Percentiles rank a stretch among this genome's conserved stretches.
Conservation (phyloP, 2,329 filamentous ascomycete genomes). For the Alternaria longipes region DNA sequence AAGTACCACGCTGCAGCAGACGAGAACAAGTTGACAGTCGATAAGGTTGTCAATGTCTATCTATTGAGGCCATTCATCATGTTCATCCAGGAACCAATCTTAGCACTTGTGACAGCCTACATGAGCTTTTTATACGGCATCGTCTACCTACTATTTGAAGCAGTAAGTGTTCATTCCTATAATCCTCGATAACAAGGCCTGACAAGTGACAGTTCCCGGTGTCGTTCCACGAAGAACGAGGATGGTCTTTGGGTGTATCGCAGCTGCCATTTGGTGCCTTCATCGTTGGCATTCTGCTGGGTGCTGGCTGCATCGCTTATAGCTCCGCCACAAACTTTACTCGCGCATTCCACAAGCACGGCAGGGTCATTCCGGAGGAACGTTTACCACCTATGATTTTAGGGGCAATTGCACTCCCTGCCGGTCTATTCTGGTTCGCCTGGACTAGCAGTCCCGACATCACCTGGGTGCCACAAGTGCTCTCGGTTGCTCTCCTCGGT, state of each 20-base stretch:
- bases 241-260: conserved; percentile 68
- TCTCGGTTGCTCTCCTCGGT: conserved; percentile 69
- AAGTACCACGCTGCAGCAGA: conserved; percentile 54
- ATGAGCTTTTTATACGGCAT: conserved; percentile 75
- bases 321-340: conserved; percentile 48
- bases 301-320: conserved; percentile 43
- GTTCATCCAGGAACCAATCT: conserved; percentile 56
- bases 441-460: conserved; percentile 63
- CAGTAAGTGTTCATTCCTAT: conserved; percentile 27
- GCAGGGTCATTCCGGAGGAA: conserved; percentile 66
- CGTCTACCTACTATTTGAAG: conserved; percentile 61
- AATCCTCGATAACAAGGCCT: neutral
- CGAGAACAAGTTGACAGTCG: conserved; percentile 68
- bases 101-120: conserved; percentile 67
- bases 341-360: conserved; percentile 41
- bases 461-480: conserved; percentile 65
- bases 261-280: conserved; percentile 72
- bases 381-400: conserved; percentile 73
- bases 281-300: conserved; percentile 68
- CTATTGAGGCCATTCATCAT: conserved; percentile 73
- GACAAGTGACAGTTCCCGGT: conserved; percentile 63
- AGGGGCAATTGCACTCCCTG: conserved; percentile 65
- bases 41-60: conserved; percentile 71
- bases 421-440: conserved; percentile 68
- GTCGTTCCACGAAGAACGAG: conserved; percentile 70